Evolutionary conservation across 192 early-diverging fungal genomes (phyloP), one percentile per base, ranked within the genome.

Genomic region (Linnemannia hyalina): DNA sequence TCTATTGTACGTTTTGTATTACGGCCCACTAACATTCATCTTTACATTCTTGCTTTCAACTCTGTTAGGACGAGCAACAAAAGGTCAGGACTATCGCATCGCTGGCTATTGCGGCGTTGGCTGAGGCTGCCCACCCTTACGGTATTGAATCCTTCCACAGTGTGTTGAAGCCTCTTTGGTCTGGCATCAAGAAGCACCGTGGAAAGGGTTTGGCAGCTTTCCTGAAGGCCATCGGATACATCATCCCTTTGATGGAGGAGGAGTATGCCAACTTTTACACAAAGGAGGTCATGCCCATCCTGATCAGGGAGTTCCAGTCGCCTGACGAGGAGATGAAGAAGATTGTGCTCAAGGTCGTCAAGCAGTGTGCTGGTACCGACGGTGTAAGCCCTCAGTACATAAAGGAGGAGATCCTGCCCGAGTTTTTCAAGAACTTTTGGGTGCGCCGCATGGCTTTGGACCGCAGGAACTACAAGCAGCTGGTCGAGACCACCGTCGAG

Each of bases 251-350:
- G 68, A 99, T 99, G 97, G 97, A 98, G 78, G 92, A 92, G 52
- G 98, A 98, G 82, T 95, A 97, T 78, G 97, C 98, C 65, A 97
- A 96, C 87, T 94, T 96, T 85, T 97, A 97, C 88, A 98, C 98
- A 13, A 95, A 96, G 85, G 96, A 98, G 75, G 96, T 98, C 49
- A 97, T 99, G 97, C 85, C 93, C 9, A 96, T 96, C 46, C 86
- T 99, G 68, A 95, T 98, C 44, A 93, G 97, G 70, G 98, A 99
- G 82, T 99, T 99, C 91, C 96, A 98, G 86, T 96, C 97, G 22
- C 96, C 97, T 42, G 98, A 99, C 83, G 97, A 98, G 86, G 96
- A 98, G 78, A 99, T 99, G 98, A 97, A 98, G 74, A 98, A 97
- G 92, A 97, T 99, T 90, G 98, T 99, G 22, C 92, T 99, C 42